A percentile compares a stretch with the other conserved stretches of the same genome.
Conservation (phyloP, 805 yeast genomes). For the Suhomyces xylopsoci region DNA sequence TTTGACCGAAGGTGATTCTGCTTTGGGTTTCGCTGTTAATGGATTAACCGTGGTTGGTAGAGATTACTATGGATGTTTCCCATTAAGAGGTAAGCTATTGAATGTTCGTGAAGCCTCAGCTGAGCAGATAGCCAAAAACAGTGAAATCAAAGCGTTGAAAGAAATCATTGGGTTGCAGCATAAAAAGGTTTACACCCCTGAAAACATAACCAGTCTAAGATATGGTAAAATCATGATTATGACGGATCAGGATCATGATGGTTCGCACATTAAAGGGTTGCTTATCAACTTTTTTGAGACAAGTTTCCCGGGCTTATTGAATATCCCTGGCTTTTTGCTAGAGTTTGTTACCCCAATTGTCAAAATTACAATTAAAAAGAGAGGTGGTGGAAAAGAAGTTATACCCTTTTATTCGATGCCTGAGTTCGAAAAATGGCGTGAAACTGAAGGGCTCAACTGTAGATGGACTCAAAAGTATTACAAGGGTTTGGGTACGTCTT, state of each 20-base stretch:
- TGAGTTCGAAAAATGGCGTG: slow-evolving; percentile 92
- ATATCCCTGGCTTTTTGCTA: slow-evolving; percentile 84
- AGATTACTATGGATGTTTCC: slow-evolving; percentile 92
- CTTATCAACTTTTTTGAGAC: slow-evolving; percentile 90
- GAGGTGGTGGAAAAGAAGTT: slow-evolving; percentile 53
- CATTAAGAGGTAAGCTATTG: slow-evolving; percentile 89
- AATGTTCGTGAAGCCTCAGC: slow-evolving; percentile 96
- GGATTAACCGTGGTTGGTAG: slow-evolving; percentile 95
- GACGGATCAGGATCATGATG: slow-evolving; percentile 99
- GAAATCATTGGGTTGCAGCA: slow-evolving; percentile 95
- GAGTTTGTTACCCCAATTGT: slow-evolving; percentile 97
- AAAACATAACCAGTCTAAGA: slow-evolving; percentile 68
- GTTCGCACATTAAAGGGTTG: slow-evolving; percentile 95
- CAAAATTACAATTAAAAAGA: slow-evolving; percentile 69
- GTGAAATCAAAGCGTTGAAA: slow-evolving; percentile 92
- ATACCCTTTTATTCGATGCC: slow-evolving; percentile 92
- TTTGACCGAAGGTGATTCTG: slow-evolving; percentile 96
- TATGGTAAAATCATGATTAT: slow-evolving; percentile 98
- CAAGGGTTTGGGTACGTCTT: slow-evolving; percentile 97
- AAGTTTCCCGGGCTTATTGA: slow-evolving; percentile 89
- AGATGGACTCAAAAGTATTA: slow-evolving; percentile 94
- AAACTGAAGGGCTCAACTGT: slow-evolving; percentile 65
- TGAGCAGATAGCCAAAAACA: slow-evolving; percentile 91
- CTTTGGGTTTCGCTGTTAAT: slow-evolving; percentile 84
- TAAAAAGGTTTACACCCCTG: slow-evolving; percentile 65